A percentile compares a stretch with the other conserved stretches of the same genome.
These are phyloP conservation scores for Cicer arietinum DNA, from an alignment of 306 rosid genomes.

Conservation along the genomic window DNA sequence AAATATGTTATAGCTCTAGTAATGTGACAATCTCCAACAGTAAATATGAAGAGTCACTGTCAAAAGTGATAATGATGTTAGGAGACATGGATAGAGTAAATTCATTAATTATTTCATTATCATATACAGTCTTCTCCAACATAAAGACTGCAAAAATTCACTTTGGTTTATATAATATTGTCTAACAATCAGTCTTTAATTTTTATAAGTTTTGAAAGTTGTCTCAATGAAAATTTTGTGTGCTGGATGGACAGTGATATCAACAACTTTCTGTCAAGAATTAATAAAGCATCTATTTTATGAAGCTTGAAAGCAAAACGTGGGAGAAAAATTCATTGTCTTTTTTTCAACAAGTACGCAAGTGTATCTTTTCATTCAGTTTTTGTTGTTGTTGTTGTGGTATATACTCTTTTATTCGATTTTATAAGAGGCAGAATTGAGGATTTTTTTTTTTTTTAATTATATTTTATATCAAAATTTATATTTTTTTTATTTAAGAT, in stretches of 20 bases:
- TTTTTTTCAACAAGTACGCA: constrained; percentile 28
- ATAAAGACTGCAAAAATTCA: constrained; percentile 15
- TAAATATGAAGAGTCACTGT: constrained; percentile 4
- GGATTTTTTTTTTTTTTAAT: too few relatives aligned
- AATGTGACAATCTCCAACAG: constrained; percentile 9
- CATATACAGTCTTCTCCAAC: background rate
- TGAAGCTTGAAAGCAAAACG: constrained; percentile 22
- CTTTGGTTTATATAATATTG: constrained; percentile 7
- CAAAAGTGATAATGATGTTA: constrained; percentile 16
- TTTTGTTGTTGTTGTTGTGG: too few relatives aligned
- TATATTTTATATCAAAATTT: too few relatives aligned
- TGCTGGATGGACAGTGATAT: constrained; percentile 45
- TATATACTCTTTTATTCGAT: too few relatives aligned
- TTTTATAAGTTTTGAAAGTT: constrained; percentile 16
- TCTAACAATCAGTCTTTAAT: background rate
- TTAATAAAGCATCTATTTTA: constrained; percentile 30
- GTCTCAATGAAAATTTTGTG: constrained; percentile 17
- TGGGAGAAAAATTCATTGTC: constrained; percentile 3
- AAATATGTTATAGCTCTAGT: background rate
- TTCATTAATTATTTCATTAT: background rate
- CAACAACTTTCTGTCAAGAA: constrained; percentile 30
- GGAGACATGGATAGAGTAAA: background rate
- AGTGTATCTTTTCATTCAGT: too few relatives aligned
- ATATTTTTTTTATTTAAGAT: too few relatives aligned
- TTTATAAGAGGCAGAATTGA: too few relatives aligned